Percentiles rank a stretch among this genome's conserved stretches.
Evolutionary conservation across 1,139 yeast genomes (phyloP).

Genomic region (Magnusiomyces tetraspermus): DNA sequence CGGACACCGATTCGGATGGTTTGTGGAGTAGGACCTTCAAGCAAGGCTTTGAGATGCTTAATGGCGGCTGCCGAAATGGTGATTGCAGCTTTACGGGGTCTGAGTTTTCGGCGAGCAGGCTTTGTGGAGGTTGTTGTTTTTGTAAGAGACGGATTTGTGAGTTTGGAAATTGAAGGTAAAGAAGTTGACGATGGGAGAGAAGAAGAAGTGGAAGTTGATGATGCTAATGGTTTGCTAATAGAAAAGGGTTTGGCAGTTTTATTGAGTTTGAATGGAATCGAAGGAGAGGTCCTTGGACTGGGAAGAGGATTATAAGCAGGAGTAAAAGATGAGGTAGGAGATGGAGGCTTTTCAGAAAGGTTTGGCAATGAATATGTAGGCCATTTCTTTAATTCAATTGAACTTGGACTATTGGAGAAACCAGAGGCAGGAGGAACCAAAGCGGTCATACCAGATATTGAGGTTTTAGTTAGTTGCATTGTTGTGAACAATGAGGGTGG

Average conservation of each 20-base stretch:
- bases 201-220: neutral
- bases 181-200: slow-evolving; percentile 12
- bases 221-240: neutral
- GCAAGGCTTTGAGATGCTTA: slow-evolving; percentile 52
- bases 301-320: too few species aligned
- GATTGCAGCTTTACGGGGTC: slow-evolving; percentile 84
- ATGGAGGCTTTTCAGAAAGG: slow-evolving; percentile 1
- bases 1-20: slow-evolving; percentile 87
- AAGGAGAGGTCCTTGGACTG: neutral
- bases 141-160: too few species aligned
- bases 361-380: slow-evolving; percentile 12
- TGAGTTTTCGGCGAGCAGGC: slow-evolving; percentile 48
- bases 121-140: slow-evolving; percentile 15
- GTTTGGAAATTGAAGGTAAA: slow-evolving; percentile 35
- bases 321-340: slow-evolving; percentile 2
- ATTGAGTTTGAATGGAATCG: slow-evolving; percentile 2
- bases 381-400: slow-evolving; percentile 8
- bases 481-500: slow-evolving; percentile 9
- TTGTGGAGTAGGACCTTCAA: slow-evolving; percentile 78
- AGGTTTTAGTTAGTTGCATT: neutral
- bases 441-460: neutral
- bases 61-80: slow-evolving; percentile 68
- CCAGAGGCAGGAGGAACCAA: neutral
- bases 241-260: neutral
- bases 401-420: neutral